Base-by-base conservation (phyloP, 2,329 filamentous ascomycete genomes). In the Rhynchosporium secalis region DNA sequence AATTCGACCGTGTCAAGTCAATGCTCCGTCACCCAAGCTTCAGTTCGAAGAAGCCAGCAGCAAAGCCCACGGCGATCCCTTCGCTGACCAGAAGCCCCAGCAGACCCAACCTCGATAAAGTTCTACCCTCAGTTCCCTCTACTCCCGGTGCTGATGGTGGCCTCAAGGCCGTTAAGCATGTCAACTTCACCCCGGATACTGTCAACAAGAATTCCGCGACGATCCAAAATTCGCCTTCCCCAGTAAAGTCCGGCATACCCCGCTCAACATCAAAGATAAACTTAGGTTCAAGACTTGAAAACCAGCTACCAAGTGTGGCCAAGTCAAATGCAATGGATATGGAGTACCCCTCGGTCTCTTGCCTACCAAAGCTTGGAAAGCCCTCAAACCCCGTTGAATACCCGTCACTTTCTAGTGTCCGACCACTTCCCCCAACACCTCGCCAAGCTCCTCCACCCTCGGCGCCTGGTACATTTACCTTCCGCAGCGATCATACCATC, bases 141-240 rank as follows among this genome's bases (percentile, higher is more conserved):
- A 91, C 89, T 1, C 89, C 89, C 7, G 51, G 58, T 48, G 58
- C 58, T 45, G 56, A 59, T 49, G 60, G 60, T 26, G 66, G 87
- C 38, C 83, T 86, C 29, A 90, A 86, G 75, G 73, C 80, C 43
- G 74, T 77, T 20, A 96, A 96, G 78, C 88, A 85, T 61, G 91
- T 96, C 41, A 87, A 90, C 56, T 96, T 96, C 71, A 92, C 89
- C 0, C 88, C 87, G 0, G 86, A 86, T 64, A 87, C 87, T 6
- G 55, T 66, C 13, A 67, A 65, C 41, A 83, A 90, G 65, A 76
- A 77, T 20, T 75, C 77, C 8, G 73, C 76, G 0, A 68, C 77
- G 55, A 55, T 62, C 13, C 80, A 83, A 63, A 77, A 80, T 62
- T 83, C 84, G 1, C 85, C 85, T 7, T 85, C 85, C 3, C 82